A percentile compares a stretch with the other conserved stretches of the same genome.
These are phyloP conservation scores for Trifolium dubium DNA, from an alignment of 306 rosid species.

Conservation along the genomic window DNA sequence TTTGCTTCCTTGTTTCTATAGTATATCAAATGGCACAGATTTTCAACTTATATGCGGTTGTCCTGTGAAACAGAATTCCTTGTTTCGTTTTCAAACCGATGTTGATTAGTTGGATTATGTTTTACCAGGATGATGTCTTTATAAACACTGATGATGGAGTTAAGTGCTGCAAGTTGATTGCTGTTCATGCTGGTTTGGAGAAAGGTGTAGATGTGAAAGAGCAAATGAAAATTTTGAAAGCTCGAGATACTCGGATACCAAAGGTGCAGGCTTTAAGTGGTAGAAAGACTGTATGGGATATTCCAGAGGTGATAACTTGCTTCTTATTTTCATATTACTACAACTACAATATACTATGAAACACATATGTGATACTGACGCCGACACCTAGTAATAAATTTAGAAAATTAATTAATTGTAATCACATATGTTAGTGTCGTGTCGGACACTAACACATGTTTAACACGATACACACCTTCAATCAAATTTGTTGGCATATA, in stretches of 20 bases:
- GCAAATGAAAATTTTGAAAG: slow-evolving; percentile 69
- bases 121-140: slow-evolving; percentile 72
- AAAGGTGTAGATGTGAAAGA: slow-evolving; percentile 63
- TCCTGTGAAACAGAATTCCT: slow-evolving; percentile 8
- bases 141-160: slow-evolving; percentile 63
- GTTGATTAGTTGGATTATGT: slow-evolving; percentile 25
- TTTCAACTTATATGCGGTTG: slow-evolving; percentile 2
- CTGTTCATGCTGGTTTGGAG: slow-evolving; percentile 94
- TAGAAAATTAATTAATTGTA: no score
- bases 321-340: slow-evolving; percentile 8
- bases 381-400: no score
- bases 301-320: slow-evolving; percentile 70
- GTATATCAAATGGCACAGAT: slow-evolving; percentile 8
- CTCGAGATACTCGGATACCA: slow-evolving; percentile 70
- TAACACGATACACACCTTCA: no score
- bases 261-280: slow-evolving; percentile 74
- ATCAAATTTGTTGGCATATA: no score
- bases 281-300: slow-evolving; percentile 75
- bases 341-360: background rate
- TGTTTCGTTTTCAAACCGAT: slow-evolving; percentile 33
- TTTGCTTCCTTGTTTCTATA: slow-evolving; percentile 27
- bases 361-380: no score
- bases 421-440: no score
- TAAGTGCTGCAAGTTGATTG: slow-evolving; percentile 74
- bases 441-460: no score